Conservation (phyloP, 106 monocot genomes). For the Allium sativum region DNA sequence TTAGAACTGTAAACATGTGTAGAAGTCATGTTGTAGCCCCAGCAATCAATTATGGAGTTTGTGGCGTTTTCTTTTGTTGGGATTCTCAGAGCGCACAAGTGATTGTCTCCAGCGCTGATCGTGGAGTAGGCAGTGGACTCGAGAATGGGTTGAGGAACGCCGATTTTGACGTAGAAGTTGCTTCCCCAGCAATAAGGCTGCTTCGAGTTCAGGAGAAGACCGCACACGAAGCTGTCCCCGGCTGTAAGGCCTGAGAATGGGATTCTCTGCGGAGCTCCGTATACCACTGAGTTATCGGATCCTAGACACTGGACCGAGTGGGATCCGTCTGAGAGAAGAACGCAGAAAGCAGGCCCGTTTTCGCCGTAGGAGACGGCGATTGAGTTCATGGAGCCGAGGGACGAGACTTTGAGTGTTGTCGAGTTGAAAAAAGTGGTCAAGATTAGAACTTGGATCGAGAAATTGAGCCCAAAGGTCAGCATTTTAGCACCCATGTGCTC, state of each 20-base stretch:
- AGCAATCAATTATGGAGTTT: constrained; percentile 62
- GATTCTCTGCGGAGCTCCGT: constrained; percentile 61
- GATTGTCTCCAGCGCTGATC: constrained; percentile 88
- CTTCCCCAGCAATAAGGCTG: constrained; percentile 99
- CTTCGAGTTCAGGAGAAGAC: constrained; percentile 51
- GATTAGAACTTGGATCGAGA: constrained; percentile 18
- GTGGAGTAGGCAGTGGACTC: constrained; percentile 57
- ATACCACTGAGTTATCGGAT: constrained; percentile 87
- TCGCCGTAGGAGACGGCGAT: constrained; percentile 96
- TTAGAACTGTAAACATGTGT: constrained; percentile 20
- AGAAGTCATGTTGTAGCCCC: constrained; percentile 99
- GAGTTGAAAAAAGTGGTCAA: constrained; percentile 14
- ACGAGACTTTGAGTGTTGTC: constrained; percentile 9
- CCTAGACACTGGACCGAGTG: constrained; percentile 75
- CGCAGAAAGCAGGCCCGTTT: constrained; percentile 85
- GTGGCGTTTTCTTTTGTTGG: not conserved
- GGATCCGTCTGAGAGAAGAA: constrained; percentile 55
- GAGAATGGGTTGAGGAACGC: constrained; percentile 81
- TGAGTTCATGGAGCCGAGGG: constrained; percentile 93
- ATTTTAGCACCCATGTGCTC: not conserved
- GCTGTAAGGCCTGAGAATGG: constrained; percentile 69
- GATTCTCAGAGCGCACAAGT: constrained; percentile 64
- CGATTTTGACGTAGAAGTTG: constrained; percentile 75
- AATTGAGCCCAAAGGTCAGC: not conserved
- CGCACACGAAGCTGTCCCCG: constrained; percentile 91